Conservation (phyloP, 306 rosid genomes). For the Carpinus fangiana region DNA sequence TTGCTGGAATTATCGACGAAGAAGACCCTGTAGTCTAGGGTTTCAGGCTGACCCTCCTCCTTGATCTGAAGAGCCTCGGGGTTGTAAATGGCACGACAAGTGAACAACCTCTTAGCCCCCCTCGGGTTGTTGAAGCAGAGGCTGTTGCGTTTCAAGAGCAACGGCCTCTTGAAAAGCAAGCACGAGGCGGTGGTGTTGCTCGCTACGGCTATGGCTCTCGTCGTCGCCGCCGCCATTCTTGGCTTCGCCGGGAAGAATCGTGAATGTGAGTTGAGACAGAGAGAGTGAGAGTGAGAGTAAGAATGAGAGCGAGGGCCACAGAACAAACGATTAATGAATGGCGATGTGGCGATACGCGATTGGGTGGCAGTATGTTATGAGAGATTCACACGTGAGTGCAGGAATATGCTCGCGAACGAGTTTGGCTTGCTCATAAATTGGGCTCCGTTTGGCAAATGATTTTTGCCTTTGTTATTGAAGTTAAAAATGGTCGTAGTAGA, state of each 20-base stretch:
- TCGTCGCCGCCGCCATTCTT: conserved; percentile 80
- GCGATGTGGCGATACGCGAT: not conserved
- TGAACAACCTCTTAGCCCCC: conserved; percentile 41
- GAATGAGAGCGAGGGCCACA: conserved; percentile 7
- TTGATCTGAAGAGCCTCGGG: conserved; percentile 63
- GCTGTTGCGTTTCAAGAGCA: conserved; percentile 28
- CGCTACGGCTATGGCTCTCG: conserved; percentile 61
- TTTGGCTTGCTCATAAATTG: too few relatives aligned
- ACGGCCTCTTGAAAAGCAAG: conserved; percentile 41
- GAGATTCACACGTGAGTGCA: too few relatives aligned
- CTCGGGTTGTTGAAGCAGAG: conserved; percentile 24
- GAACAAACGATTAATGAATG: not conserved
- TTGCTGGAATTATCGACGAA: conserved; percentile 68
- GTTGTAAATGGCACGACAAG: conserved; percentile 74
- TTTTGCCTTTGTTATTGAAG: too few relatives aligned
- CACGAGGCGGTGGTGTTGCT: conserved; percentile 48
- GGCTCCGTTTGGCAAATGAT: too few relatives aligned
- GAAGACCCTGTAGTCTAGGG: conserved; percentile 81
- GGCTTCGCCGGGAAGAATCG: not conserved
- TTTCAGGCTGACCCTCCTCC: conserved; percentile 78
- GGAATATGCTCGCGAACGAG: too few relatives aligned
- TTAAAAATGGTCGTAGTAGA: too few relatives aligned
- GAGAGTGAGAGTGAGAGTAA: conserved; percentile 4
- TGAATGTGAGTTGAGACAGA: conserved; percentile 4
- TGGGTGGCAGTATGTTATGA: not conserved